These are phyloP conservation scores for Pyronema domesticum DNA, from an alignment of 495 filamentous ascomycete species.

Conservation along the genomic window DNA sequence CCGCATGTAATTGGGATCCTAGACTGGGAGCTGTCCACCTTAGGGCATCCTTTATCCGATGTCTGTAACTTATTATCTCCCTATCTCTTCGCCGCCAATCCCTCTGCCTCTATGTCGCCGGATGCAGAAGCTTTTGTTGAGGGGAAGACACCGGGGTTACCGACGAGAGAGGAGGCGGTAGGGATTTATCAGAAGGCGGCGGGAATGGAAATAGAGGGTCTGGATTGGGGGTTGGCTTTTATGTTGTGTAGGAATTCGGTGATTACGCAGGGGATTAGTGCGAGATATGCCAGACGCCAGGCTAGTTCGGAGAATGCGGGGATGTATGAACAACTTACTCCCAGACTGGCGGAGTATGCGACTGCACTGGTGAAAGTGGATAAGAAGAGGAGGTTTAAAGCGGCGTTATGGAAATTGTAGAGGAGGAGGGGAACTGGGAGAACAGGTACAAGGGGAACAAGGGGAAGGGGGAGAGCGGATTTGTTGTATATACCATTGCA, in stretches of 20 bases:
- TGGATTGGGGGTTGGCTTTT: constrained; percentile 49
- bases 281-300: constrained; percentile 65
- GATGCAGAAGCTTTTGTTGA: constrained; percentile 39
- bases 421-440: neutral
- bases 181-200: constrained; percentile 59
- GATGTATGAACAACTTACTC: constrained; percentile 47
- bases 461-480: no score
- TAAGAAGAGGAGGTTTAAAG: constrained; percentile 23
- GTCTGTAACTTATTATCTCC: constrained; percentile 33
- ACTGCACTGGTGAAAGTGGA: constrained; percentile 45
- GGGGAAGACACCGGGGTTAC: constrained; percentile 52
- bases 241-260: constrained; percentile 46
- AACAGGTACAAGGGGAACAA: no score
- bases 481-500: no score
- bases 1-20: constrained; percentile 79
- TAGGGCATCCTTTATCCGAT: constrained; percentile 84
- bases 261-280: constrained; percentile 89
- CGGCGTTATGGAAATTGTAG: neutral
- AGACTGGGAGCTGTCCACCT: constrained; percentile 95
- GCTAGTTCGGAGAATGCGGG: constrained; percentile 71
- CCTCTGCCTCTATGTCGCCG: constrained; percentile 22
- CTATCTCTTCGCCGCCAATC: constrained; percentile 24
- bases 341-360: constrained; percentile 51
- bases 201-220: constrained; percentile 48
- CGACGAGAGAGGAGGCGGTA: constrained; percentile 47